Evolutionary conservation across 2,329 filamentous ascomycete species (phyloP), one percentile per base, ranked within the genome.

Genomic region (Colletotrichum navitas): DNA sequence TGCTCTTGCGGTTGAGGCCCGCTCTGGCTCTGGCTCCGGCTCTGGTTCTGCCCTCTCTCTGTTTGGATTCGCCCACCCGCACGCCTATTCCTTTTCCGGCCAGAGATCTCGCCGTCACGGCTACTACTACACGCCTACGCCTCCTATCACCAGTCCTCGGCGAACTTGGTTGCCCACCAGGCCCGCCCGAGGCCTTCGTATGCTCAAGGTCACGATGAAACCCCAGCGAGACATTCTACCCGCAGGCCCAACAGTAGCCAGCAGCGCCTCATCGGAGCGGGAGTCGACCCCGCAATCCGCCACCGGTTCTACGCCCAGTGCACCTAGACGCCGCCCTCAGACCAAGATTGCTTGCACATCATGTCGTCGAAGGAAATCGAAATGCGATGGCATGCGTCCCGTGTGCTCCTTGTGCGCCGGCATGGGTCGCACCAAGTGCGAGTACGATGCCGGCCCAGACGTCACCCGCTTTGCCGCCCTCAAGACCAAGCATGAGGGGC

Each of bases 401-500:
- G 68, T 74, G 11, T 74, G 73, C 36, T 71, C 73, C 21, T 52
- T 70, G 45, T 74, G 73, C 62, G 71, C 73, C 21, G 71, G 66
- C 34, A 72, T 68, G 54, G 69, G 69, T 32, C 66, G 65, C 21
- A 68, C 73, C 14, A 58, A n/a, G 16, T 74, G 73, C 64, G 73
- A 74, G 51, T 74, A 74, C 26, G 71, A 74, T 12, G 73, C 63
- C n/a, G 73, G 72, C 5, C 73, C 73, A 14, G 73, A 74, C 62
- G 59, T 73, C n/a, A 71, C 73, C 2, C 71, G 71, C 29, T 66
- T 70, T 14, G 71, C 71, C 11, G 73, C 73, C n/a, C 55, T 74
- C 32, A 71, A 71, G 45, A 56, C 68, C 5, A 73, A 54, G 52
- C 60, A 73, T 12, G 71, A 73, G 26, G 73, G 73, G 7, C 34